Evolutionary conservation across 805 yeast species (phyloP), one percentile per base, ranked within the genome.

Genomic region (Spathaspora boniae): DNA sequence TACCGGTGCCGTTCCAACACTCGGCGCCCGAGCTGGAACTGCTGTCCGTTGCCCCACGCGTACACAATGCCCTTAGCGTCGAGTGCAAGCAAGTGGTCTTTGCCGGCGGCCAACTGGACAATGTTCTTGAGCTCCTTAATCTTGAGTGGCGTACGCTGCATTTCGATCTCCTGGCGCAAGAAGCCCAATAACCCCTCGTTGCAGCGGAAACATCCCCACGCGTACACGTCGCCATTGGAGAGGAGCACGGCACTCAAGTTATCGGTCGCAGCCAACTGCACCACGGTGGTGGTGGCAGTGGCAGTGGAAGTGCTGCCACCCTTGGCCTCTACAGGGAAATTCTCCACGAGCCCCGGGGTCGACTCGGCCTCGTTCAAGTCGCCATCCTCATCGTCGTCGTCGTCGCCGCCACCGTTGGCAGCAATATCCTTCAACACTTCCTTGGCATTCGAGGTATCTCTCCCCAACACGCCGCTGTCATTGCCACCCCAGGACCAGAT

Each of bases 401-500:
- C 57, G 9, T 47, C 53, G 31, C 75, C 81, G 37, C 72, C 78
- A 12, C 11, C 25, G 9, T 42, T 54, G 3, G 60, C 80, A 46
- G 80, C 86, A 67, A 78, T 76, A 47, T 83, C 86, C 51, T 76
- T 81, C 40, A 86, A 63, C 17, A 72, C 68, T 44, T 82, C 95
- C 15, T 66, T 76, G 8, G 62, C 72, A 16, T 68, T 53, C 0
- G 86, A 72, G 1, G 93, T 82, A 49, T 83, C 86, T 57, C 99
- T 78, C 14, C 98, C 98, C 29, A 93, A 68, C 4, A 86, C 97
- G 24, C 83, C 87, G 42, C 88, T 80, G 52, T 93, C 99, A 49
- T 93, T 93, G 30, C 86, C 84, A 40, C 99, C 99, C 99, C 99
- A 93, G 3, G 96, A 84, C 96, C 97, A 93, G n/a, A 93, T 60